Conservation (phyloP, 371 early-diverging fungal genomes). For the Mucor lusitanicus region DNA sequence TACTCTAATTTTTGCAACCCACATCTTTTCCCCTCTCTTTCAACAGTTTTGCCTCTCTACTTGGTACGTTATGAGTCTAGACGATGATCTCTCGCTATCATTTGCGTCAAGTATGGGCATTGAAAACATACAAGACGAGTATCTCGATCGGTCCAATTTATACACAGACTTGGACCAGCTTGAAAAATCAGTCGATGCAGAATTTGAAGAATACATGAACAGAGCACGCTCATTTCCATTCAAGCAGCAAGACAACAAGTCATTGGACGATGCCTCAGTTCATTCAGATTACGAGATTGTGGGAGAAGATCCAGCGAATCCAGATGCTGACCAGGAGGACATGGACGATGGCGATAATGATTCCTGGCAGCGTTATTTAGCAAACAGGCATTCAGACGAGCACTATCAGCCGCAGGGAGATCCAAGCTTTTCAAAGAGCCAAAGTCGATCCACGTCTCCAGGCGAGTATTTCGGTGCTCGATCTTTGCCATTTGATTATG, state of each 20-base stretch:
- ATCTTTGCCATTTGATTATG: slow-evolving; percentile 28
- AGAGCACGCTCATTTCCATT: slow-evolving; percentile 18
- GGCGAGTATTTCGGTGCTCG: slow-evolving; percentile 38
- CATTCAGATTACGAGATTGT: slow-evolving; percentile 28
- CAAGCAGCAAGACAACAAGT: not conserved
- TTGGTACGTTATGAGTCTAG: not conserved
- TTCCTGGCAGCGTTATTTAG: slow-evolving; percentile 4
- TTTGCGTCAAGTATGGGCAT: slow-evolving; percentile 23
- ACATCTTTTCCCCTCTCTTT: not conserved
- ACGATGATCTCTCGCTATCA: slow-evolving; percentile 17
- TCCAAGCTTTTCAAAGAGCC: not conserved
- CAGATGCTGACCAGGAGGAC: not conserved
- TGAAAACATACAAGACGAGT: slow-evolving; percentile 2
- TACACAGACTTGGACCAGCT: slow-evolving; percentile 28
- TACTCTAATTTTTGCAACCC: not conserved
- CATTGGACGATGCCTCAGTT: slow-evolving; percentile 9
- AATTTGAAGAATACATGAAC: slow-evolving; percentile 23
- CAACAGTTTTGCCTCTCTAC: not conserved
- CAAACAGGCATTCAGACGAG: slow-evolving; percentile 19
- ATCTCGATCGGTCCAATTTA: slow-evolving; percentile 3
- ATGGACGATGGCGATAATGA: not conserved
- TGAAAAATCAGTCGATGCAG: slow-evolving; percentile 27
- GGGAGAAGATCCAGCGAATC: slow-evolving; percentile 15
- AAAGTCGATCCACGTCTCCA: slow-evolving; percentile 23
- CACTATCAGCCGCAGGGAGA: slow-evolving; percentile 23